Evolutionary conservation across 305 asterid species (phyloP), one percentile per base, ranked within the genome.

Genomic region (Nicotiana rustica): DNA sequence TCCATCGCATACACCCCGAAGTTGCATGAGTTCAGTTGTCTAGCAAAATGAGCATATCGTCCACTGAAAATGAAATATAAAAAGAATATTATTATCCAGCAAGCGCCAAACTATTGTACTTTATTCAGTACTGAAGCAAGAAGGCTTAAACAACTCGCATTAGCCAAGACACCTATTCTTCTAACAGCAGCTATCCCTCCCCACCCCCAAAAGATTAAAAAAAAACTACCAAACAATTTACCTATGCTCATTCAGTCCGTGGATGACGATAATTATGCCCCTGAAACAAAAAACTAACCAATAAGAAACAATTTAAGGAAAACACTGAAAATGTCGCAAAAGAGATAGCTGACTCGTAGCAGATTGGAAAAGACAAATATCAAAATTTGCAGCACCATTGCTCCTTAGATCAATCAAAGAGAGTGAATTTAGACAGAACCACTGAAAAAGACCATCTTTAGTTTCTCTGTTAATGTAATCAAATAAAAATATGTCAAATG

Each of bases 221-320:
- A 69, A 78, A 47, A 31, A 19, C 21, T 8, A 78, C 49, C n/a
- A 78, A 82, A 70, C 49, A 44, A 13, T 19, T 62, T 83, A 86
- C 99, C 98, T 90, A 94, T 96, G 99, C 89, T 93, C 98, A 82
- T 96, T 96, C 66, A 96, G 97, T 70, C 99, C 99, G 75, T 94
- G 99, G 83, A 96, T 92, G 92, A 96, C 88, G 65, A 94, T 91
- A 82, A 96, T 76, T 85, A 94, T 92, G 55, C 97, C 98, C 93
- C 98, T 94, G 97, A 83, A 89, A 87, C 38, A 80, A 81, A 77
- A 89, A 88, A 5, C 14, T n/a, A 31, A 5, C 60, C 33, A 66
- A 47, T 66, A 65, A n/a, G 57, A 8, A 12, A 73, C 69, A 47
- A 68, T 33, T 61, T 38, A 77, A 76, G 15, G 81, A 77, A 81